A percentile compares a stretch with the other conserved stretches of the same genome.
Conservation (phyloP, 2,329 filamentous ascomycete species). For the Orbilia javanica region DNA sequence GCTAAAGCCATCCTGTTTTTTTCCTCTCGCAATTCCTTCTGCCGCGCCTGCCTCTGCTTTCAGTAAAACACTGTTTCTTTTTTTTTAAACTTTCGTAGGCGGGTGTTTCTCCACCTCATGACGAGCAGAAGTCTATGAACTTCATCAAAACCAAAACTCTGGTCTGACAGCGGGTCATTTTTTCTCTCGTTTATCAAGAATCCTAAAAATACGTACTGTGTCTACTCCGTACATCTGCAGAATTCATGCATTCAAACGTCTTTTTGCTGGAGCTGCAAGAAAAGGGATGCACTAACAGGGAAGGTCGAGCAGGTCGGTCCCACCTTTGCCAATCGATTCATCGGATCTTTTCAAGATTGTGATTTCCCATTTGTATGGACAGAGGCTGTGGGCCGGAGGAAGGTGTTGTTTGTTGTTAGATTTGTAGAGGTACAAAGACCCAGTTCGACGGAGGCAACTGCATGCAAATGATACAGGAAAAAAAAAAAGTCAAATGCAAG, state of each 20-base stretch:
- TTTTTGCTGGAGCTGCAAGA: constrained; percentile 37
- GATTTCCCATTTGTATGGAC: constrained; percentile 7
- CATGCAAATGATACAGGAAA: constrained; percentile 36
- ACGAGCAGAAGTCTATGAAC: background rate
- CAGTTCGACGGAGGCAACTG: constrained; percentile 1
- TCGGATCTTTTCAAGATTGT: constrained; percentile 45
- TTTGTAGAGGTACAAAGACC: constrained; percentile 36
- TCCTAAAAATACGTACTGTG: constrained; percentile 46
- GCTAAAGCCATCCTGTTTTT: constrained; percentile 36
- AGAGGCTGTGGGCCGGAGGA: background rate
- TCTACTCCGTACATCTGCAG: constrained; percentile 27
- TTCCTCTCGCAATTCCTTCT: constrained; percentile 55
- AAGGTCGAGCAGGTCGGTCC: constrained; percentile 48
- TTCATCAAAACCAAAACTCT: constrained; percentile 12
- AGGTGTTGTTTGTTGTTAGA: constrained; percentile 8
- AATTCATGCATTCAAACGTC: constrained; percentile 53
- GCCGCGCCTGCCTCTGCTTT: constrained; percentile 51
- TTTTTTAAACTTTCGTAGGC: background rate
- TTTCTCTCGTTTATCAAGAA: background rate
- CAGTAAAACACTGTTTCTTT: constrained; percentile 31
- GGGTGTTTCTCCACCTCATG: constrained; percentile 16
- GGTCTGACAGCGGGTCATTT: constrained; percentile 27
- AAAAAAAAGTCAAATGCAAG: constrained; percentile 33
- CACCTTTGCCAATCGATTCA: constrained; percentile 44
- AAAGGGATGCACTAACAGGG: constrained; percentile 45